These are phyloP conservation scores for Logfia minima DNA, from an alignment of 129 eudicot species.

Conservation along the genomic window DNA sequence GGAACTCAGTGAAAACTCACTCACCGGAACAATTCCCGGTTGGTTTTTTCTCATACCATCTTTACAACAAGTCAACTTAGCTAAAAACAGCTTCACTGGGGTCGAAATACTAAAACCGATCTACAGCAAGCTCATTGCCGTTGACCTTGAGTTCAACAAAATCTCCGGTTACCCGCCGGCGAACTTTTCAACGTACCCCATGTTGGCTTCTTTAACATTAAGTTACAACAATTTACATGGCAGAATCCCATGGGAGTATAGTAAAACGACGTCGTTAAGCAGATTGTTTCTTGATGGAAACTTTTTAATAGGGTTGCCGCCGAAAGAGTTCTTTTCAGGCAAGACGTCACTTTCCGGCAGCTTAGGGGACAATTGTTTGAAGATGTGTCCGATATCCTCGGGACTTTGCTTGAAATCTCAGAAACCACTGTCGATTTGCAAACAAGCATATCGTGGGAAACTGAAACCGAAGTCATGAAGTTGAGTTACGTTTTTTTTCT, in stretches of 20 bases:
- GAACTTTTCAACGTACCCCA: constrained; percentile 57
- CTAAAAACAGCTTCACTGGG: constrained; percentile 64
- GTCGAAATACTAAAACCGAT: constrained; percentile 51
- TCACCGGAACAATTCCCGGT: constrained; percentile 48
- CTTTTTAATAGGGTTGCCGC: constrained; percentile 73
- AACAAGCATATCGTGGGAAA: constrained; percentile 79
- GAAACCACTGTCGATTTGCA: constrained; percentile 77
- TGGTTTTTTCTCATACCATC: constrained; percentile 78
- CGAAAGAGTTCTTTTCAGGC: constrained; percentile 64
- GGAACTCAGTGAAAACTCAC: constrained; percentile 79
- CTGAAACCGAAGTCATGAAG: constrained; percentile 62
- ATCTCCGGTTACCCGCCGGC: constrained; percentile 57
- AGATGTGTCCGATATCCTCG: constrained; percentile 63
- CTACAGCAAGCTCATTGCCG: constrained; percentile 67
- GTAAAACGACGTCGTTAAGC: constrained; percentile 44
- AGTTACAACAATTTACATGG: constrained; percentile 81
- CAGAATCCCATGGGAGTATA: constrained; percentile 66
- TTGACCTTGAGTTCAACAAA: constrained; percentile 67
- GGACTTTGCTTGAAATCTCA: constrained; percentile 74
- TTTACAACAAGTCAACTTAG: constrained; percentile 71
- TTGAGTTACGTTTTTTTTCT: constrained; percentile 29
- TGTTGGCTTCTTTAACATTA: constrained; percentile 55
- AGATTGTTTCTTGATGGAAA: constrained; percentile 89
- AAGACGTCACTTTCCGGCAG: constrained; percentile 57
- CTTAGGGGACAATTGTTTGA: constrained; percentile 85